These are phyloP conservation scores for Parachaetomium inaequale DNA, from an alignment of 495 filamentous ascomycete genomes.

Conservation along the genomic window DNA sequence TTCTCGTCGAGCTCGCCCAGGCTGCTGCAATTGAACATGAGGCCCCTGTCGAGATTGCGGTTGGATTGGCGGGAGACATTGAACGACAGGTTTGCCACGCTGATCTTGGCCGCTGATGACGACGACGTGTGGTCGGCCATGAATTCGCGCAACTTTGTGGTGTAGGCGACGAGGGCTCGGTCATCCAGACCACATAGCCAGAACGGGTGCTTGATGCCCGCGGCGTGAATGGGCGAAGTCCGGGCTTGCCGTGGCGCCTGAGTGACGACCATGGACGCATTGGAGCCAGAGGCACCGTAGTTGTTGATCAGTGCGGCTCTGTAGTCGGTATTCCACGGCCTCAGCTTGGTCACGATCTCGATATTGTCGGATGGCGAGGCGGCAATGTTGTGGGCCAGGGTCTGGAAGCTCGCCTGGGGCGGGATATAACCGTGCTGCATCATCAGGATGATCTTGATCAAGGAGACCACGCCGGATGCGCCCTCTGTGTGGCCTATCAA, in stretches of 20 bases:
- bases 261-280: constrained; percentile 18
- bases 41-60: constrained; percentile 22
- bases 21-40: constrained; percentile 34
- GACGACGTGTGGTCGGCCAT: constrained; percentile 5
- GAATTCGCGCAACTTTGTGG: constrained; percentile 18
- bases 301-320: constrained; percentile 27
- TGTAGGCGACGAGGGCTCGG: constrained; percentile 19
- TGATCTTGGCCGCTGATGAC: constrained; percentile 15
- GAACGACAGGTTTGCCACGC: constrained; percentile 39
- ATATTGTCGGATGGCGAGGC: constrained; percentile 35
- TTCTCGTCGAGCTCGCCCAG: constrained; percentile 34
- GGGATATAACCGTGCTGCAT: background rate
- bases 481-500: background rate
- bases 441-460: constrained; percentile 1
- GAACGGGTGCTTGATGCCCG: constrained; percentile 33
- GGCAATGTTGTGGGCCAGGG: background rate
- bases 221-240: background rate
- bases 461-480: background rate
- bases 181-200: constrained; percentile 36
- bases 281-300: constrained; percentile 31
- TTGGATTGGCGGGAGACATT: constrained; percentile 28
- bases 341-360: constrained; percentile 31
- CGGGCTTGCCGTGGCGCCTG: background rate
- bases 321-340: constrained; percentile 33
- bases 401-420: background rate